A percentile compares a stretch with the other conserved stretches of the same genome.
These are phyloP conservation scores for Trichoderma sp. DNA, from an alignment of 2,329 filamentous ascomycete genomes.

Conservation along the genomic window DNA sequence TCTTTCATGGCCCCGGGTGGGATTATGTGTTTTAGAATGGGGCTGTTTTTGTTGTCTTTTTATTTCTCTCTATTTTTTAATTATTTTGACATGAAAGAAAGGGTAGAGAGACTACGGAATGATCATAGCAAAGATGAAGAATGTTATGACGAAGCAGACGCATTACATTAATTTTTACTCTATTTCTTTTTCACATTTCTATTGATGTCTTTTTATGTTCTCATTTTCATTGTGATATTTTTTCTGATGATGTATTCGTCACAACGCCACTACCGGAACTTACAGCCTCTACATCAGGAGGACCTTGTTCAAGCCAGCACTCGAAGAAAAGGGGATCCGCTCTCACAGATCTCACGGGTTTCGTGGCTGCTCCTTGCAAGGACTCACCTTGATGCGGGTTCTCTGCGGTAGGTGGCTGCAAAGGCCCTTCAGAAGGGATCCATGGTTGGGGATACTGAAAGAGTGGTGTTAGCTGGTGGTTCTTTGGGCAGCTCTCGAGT, in stretches of 20 bases:
- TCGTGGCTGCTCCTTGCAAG: constrained; percentile 43
- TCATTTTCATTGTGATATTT: neutral
- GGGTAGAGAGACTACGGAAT: neutral
- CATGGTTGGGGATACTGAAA: constrained; percentile 57
- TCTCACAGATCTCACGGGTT: constrained; percentile 52
- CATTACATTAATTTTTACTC: neutral
- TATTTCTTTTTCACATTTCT: neutral
- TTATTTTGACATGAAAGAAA: neutral
- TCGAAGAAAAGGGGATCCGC: constrained; percentile 63
- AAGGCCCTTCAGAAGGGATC: constrained; percentile 54
- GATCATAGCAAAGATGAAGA: neutral
- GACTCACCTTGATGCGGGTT: constrained; percentile 30
- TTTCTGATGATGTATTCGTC: neutral
- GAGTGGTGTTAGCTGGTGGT: neutral
- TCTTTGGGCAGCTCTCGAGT: neutral
- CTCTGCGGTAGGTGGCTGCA: constrained; percentile 39
- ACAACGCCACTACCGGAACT: neutral
- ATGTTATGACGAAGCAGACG: neutral
- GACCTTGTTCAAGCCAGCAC: constrained; percentile 57
- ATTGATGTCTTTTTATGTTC: neutral
- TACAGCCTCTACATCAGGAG: neutral
- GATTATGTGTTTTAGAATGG: neutral
- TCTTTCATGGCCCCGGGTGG: neutral
- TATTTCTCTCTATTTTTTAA: neutral
- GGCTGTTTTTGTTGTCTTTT: neutral